Evolutionary conservation across 2,329 filamentous ascomycete species (phyloP).

Genomic region (Fonsecaea monophora): DNA sequence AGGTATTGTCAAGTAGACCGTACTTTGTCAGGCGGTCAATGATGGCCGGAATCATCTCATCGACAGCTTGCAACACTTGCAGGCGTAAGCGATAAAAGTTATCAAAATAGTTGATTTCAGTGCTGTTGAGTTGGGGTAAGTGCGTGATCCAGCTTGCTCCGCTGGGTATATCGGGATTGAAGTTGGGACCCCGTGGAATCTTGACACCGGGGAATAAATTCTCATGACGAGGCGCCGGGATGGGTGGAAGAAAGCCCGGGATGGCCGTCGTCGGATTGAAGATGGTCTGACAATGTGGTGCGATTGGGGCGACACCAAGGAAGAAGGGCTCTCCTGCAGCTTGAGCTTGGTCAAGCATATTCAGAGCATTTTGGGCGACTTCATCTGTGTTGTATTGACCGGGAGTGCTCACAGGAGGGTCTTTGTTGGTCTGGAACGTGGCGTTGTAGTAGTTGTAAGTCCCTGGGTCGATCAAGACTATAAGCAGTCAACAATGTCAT

Average conservation of each 20-base stretch:
- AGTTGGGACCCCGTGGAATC: conserved; percentile 68
- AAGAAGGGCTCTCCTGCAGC: conserved; percentile 67
- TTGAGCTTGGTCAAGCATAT: conserved; percentile 67
- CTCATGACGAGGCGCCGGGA: conserved; percentile 66
- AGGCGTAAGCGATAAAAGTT: conserved; percentile 59
- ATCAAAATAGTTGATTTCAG: conserved; percentile 59
- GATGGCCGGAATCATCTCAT: conserved; percentile 60
- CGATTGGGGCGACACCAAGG: conserved; percentile 69
- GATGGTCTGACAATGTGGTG: conserved; percentile 67
- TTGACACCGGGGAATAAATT: conserved; percentile 66
- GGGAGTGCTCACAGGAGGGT: conserved; percentile 61
- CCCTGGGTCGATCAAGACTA: conserved; percentile 50
- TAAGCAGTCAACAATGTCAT: not conserved
- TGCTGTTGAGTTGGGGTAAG: conserved; percentile 54
- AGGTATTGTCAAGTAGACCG: conserved; percentile 59
- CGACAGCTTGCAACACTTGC: conserved; percentile 59
- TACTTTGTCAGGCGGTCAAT: conserved; percentile 51
- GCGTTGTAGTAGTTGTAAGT: conserved; percentile 73
- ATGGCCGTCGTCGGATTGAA: conserved; percentile 26
- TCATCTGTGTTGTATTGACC: conserved; percentile 66
- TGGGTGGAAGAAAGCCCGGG: conserved; percentile 55
- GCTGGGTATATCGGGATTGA: conserved; percentile 65
- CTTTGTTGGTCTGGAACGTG: conserved; percentile 65
- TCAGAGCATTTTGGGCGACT: conserved; percentile 63
- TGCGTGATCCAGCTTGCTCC: conserved; percentile 56